Base-by-base conservation (phyloP, 768 basidiomycete genomes). In the Termitomyces bulborhizus region DNA sequence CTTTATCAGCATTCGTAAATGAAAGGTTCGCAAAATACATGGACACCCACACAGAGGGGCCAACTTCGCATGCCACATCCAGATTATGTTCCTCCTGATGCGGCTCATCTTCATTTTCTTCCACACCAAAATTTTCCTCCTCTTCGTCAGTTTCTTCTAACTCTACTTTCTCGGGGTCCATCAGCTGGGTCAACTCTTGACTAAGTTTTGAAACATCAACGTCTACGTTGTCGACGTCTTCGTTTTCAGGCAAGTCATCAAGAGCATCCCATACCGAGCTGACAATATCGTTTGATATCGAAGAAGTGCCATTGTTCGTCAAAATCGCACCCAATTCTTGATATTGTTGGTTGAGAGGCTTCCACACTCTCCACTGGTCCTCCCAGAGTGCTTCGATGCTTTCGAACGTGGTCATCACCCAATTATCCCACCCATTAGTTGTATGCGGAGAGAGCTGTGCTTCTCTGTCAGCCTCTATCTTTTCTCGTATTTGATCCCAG, bases 371-470 rank as follows among this genome's bases (percentile, higher is more conserved):
- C 66, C 76, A 79, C 52, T 75, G 60, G 36, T 77, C 69, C 44
- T 88, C 85, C 93, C 93, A 97, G 9, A 94, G 76, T 1, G 85
- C 88, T 69, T 95, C 89, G 26, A 90, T 76, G 61, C 93, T 95
- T 70, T 97, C 88, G 63, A 97, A 98, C 0, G 88, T 83, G 6
- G 93, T 88, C 84, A 90, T 88, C 29, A 90, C 82, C 77, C 81
- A 85, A 58, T 73, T 73, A 62, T 88, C 84, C 91, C 90, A 93
- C 16, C 69, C 65, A 50, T 66, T 52, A 15, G 65, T 29, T 58
- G 61, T 29, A 56, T 49, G 54, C 7, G 50, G 48, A 40, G 47
- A 43, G 32, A 47, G 43, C 16, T 62, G 56, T 32, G 46, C 69
- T 29, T 64, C 56, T 4, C 54, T 42, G 64, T 71, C 69, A 76